These are phyloP conservation scores for Copromyces sp. DNA, from an alignment of 495 filamentous ascomycete genomes.

Conservation along the genomic window DNA sequence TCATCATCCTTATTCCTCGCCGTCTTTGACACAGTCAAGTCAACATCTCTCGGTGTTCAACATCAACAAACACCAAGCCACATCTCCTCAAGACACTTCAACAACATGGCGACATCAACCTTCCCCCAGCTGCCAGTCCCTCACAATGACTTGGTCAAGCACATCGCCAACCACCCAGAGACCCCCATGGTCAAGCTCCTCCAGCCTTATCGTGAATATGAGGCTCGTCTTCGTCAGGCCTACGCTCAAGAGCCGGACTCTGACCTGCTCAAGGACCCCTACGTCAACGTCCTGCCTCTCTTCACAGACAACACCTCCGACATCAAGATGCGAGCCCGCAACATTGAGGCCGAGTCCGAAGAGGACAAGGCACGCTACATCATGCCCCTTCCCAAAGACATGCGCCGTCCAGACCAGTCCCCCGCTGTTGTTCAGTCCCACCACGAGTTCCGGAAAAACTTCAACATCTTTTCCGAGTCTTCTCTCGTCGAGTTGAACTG, in stretches of 20 bases:
- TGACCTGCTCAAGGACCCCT: conserved; percentile 44
- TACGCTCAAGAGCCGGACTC: conserved; percentile 62
- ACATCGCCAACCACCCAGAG: conserved; percentile 40
- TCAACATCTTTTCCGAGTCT: conserved; percentile 66
- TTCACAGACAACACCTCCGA: conserved; percentile 47
- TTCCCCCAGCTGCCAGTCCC: conserved; percentile 36
- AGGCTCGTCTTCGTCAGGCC: conserved; percentile 54
- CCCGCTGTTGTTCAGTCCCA: conserved; percentile 54
- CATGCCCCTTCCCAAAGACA: conserved; percentile 50
- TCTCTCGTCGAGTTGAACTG: conserved; percentile 55
- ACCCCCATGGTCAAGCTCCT: conserved; percentile 47
- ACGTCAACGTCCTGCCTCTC: conserved; percentile 60
- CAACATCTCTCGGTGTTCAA: not conserved
- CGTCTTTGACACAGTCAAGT: not conserved
- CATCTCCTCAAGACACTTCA: not conserved
- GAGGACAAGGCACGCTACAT: conserved; percentile 58
- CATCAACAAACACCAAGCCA: not conserved
- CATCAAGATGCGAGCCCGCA: conserved; percentile 53
- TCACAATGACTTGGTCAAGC: conserved; percentile 31
- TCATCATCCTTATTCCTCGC: not conserved
- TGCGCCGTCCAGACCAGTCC: conserved; percentile 49
- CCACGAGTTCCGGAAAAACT: conserved; percentile 64
- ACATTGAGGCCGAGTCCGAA: conserved; percentile 46
- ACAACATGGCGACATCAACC: conserved; percentile 24
- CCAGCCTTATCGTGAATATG: conserved; percentile 58